phyloP scores from a whole-genome alignment of 805 yeast species.

The Ogataea saltuana region DNA sequence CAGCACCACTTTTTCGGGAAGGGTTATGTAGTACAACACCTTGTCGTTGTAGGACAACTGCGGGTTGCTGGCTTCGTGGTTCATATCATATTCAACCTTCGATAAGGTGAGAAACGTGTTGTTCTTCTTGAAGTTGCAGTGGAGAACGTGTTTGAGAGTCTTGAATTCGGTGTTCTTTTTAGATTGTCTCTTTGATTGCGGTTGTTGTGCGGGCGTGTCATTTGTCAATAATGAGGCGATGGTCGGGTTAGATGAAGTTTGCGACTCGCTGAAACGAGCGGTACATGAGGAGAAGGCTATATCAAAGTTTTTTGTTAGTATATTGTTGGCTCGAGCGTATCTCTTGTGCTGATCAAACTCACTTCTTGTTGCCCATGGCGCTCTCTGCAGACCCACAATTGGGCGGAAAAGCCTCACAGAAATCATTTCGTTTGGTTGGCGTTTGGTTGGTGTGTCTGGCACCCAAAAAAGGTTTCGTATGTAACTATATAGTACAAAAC shows the following conservation, averaged over 20 bases:
- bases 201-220: conserved; percentile 16
- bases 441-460: conserved; percentile 3
- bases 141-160: conserved; percentile 66
- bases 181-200: conserved; percentile 6
- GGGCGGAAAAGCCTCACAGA: conserved; percentile 3
- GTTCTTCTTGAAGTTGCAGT: conserved; percentile 76
- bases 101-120: conserved; percentile 79
- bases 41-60: conserved; percentile 61
- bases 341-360: not conserved
- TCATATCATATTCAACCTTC: conserved; percentile 65
- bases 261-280: not conserved
- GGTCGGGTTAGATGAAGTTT: conserved; percentile 18
- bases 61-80: conserved; percentile 57
- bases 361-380: conserved; percentile 1
- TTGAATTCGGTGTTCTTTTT: conserved; percentile 25
- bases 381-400: conserved; percentile 1
- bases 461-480: too few relatives aligned
- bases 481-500: too few relatives aligned
- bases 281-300: conserved; percentile 4
- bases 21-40: conserved; percentile 72
- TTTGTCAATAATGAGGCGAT: conserved; percentile 31
- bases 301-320: not conserved
- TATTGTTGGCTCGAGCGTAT: not conserved
- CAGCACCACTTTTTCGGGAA: conserved; percentile 73
- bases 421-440: not conserved